Evolutionary conservation across 1,284 basidiomycete genomes (phyloP).

Genomic region (Boletus semigastroideus): DNA sequence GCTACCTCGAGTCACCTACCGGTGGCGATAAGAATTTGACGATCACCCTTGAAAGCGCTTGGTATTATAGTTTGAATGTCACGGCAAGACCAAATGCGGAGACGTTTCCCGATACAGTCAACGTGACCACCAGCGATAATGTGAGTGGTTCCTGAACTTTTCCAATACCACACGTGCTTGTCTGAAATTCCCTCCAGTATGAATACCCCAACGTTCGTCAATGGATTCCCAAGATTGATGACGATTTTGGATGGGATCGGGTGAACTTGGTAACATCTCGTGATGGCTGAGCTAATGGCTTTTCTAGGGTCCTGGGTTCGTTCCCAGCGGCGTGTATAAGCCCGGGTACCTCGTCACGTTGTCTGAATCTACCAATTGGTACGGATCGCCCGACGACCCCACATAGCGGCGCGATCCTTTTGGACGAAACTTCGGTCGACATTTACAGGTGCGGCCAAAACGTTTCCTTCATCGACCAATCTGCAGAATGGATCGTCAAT

Average conservation of each 20-base stretch:
- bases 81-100: constrained; percentile 48
- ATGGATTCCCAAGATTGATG: constrained; percentile 52
- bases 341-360: constrained; percentile 51
- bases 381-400: constrained; percentile 18
- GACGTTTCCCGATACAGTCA: constrained; percentile 30
- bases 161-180: not conserved
- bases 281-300: not conserved
- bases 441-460: constrained; percentile 54
- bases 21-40: constrained; percentile 44
- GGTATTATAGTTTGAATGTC: constrained; percentile 52
- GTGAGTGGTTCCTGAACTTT: constrained; percentile 5
- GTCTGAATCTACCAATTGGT: constrained; percentile 22
- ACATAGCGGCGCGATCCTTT: constrained; percentile 38
- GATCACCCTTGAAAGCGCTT: constrained; percentile 53
- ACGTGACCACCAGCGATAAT: constrained; percentile 6
- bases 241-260: constrained; percentile 36
- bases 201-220: constrained; percentile 51
- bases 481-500: constrained; percentile 55
- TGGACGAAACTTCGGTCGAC: constrained; percentile 55
- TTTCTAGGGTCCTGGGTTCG: constrained; percentile 55
- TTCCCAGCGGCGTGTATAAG: constrained; percentile 55
- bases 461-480: constrained; percentile 38
- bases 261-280: constrained; percentile 41
- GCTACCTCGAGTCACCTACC: constrained; percentile 25
- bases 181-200: constrained; percentile 35